Evolutionary conservation across 768 basidiomycete genomes (phyloP), one percentile per base, ranked within the genome.

Genomic region (Suillus bovinus): DNA sequence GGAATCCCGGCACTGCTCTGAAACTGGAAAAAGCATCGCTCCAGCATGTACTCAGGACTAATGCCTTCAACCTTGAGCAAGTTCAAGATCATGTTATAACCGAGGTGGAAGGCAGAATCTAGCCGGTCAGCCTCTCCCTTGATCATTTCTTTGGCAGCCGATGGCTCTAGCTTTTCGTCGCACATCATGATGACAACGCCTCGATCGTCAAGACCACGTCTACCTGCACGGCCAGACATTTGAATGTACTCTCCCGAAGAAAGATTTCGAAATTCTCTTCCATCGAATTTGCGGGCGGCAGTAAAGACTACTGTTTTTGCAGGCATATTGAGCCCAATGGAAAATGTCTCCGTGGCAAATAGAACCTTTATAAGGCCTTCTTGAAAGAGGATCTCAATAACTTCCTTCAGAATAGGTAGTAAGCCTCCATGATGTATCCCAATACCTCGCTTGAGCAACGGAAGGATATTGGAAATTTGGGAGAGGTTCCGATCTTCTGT

Each of bases 161-260:
- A 73, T 0, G 97, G 96, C 69, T 99, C 97, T 50, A 99, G 82
- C 76, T 96, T 98, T 79, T 99, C 94, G 75, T 99, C 97, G 73
- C 91, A 92, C 97, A 99, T 99, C 94, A 99, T 92, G 69, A 99
- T 98, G 58, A 99, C 97, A 56, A 99, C 94, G 59, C 97, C 97
- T n/a, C 97, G 87, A 64, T 99, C 96, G 74, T 99, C 97, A 63
- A 99, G 78, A 47, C 97, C 97, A 77, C 97, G 87, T 69, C 97
- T 89, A 65, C 97, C 97, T 2, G 97, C 97, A 61, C 97, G 92
- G 61, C 97, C 97, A 0, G 95, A 96, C 97, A 99, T 99, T 71
- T 99, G 97, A 69, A 99, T 97, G 74, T 99, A 99, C 82, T 99
- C 97, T 61, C 97, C 91, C 0, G 89, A 91, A 0, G 94, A 94